Evolutionary conservation across 139 green algal species (phyloP).

Genomic region (Ettlia oleoabundans): DNA sequence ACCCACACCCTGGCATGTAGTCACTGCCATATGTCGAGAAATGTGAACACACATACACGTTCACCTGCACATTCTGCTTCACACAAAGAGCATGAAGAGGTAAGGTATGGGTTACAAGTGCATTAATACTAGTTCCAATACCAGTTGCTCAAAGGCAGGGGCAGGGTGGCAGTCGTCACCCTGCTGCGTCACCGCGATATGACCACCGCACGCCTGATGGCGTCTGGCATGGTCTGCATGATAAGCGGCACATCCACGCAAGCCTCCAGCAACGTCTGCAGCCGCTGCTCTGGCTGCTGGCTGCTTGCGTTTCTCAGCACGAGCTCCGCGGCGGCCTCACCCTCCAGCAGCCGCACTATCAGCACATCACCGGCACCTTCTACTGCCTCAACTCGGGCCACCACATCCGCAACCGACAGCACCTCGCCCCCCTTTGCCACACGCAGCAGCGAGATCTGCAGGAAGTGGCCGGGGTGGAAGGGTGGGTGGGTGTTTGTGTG

Average conservation of each 20-base stretch:
- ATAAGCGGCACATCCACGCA: conserved; percentile 11
- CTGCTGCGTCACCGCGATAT: conserved; percentile 5
- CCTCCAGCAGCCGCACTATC: conserved; percentile 19
- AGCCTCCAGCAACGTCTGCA: conserved; percentile 2
- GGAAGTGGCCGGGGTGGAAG: not conserved
- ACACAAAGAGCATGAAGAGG: no score
- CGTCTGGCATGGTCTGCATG: conserved; percentile 24
- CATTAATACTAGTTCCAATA: no score
- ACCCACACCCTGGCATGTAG: no score
- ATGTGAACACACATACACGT: no score
- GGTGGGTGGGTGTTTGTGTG: not conserved
- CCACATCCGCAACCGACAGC: conserved; percentile 10
- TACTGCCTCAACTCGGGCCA: not conserved
- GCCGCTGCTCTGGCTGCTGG: not conserved
- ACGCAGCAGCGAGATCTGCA: conserved; percentile 31
- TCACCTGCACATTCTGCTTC: no score
- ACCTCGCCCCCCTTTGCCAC: not conserved
- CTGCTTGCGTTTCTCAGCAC: not conserved
- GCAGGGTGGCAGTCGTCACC: no score
- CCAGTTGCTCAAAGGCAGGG: no score
- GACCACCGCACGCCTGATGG: conserved; percentile 12
- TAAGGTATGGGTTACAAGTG: no score
- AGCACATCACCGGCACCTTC: conserved; percentile 14
- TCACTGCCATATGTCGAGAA: no score
- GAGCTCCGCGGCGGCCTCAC: not conserved